These are phyloP conservation scores for Garcia nutans DNA, from an alignment of 345 rosid genomes.

Conservation along the genomic window DNA sequence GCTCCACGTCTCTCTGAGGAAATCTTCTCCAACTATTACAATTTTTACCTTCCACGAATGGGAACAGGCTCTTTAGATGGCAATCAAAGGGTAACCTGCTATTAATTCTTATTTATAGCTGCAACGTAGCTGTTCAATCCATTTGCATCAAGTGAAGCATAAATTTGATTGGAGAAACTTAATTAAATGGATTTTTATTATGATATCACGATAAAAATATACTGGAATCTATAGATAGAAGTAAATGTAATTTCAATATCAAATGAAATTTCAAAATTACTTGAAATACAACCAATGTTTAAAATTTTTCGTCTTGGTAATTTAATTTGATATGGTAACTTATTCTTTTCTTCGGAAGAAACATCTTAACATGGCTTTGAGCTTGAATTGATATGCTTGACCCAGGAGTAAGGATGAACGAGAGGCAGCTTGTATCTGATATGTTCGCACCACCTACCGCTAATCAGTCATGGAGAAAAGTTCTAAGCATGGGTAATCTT, in stretches of 20 bases:
- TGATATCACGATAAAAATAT: background rate
- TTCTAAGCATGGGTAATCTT: slow-evolving; percentile 93
- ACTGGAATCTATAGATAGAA: background rate
- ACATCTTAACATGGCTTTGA: background rate
- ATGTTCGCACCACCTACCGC: slow-evolving; percentile 74
- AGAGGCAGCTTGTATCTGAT: slow-evolving; percentile 60
- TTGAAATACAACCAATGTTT: background rate
- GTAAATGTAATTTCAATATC: background rate
- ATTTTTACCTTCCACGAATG: slow-evolving; percentile 58
- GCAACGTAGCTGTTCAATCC: background rate
- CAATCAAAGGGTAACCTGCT: slow-evolving; percentile 39
- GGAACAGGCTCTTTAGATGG: slow-evolving; percentile 47
- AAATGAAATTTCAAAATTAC: background rate
- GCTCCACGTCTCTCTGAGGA: slow-evolving; percentile 72
- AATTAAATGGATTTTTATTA: background rate
- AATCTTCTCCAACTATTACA: slow-evolving; percentile 64
- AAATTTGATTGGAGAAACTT: background rate
- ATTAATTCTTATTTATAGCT: background rate
- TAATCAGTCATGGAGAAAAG: slow-evolving; percentile 96
- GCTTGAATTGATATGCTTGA: slow-evolving; percentile 4
- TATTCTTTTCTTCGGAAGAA: background rate
- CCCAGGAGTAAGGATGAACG: slow-evolving; percentile 57
- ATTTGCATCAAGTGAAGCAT: background rate
- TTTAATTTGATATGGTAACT: background rate
- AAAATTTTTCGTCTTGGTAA: background rate